Evolutionary conservation across 192 early-diverging fungal species (phyloP).

Genomic region (Jimgerdemannia lactiflua): DNA sequence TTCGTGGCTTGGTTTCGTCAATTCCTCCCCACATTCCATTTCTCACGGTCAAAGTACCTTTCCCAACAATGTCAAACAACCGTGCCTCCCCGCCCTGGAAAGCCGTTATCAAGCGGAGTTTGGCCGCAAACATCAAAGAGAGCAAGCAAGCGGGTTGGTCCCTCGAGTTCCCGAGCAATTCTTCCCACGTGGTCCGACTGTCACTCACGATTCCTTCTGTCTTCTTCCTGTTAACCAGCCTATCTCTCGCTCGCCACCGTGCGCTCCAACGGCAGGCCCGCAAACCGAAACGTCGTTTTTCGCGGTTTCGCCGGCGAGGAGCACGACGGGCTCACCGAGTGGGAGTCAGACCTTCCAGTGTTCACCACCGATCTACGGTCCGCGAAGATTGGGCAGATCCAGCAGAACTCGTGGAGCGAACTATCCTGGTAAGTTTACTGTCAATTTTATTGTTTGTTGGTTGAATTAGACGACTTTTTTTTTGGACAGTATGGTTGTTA

Average conservation of each 20-base stretch:
- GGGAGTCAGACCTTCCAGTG: constrained; percentile 22
- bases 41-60: no score
- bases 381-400: constrained; percentile 25
- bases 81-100: not conserved
- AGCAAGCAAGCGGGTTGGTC: not conserved
- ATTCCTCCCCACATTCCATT: no score
- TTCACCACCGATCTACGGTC: constrained; percentile 26
- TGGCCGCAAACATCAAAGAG: not conserved
- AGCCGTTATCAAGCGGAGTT: not conserved
- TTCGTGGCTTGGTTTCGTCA: no score
- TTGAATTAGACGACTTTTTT: not conserved
- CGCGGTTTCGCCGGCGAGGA: constrained; percentile 34
- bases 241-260: constrained; percentile 26
- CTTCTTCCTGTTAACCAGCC: not conserved
- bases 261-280: constrained; percentile 16
- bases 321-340: constrained; percentile 15
- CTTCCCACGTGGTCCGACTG: not conserved
- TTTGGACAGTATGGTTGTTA: not conserved
- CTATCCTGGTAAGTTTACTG: constrained; percentile 24
- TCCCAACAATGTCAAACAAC: not conserved
- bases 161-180: not conserved
- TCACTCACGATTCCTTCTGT: not conserved
- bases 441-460: not conserved
- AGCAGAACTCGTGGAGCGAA: constrained; percentile 20
- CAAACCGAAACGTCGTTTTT: constrained; percentile 32